phyloP scores from a whole-genome alignment of 768 basidiomycete genomes.

The Podaxis sp. region DNA sequence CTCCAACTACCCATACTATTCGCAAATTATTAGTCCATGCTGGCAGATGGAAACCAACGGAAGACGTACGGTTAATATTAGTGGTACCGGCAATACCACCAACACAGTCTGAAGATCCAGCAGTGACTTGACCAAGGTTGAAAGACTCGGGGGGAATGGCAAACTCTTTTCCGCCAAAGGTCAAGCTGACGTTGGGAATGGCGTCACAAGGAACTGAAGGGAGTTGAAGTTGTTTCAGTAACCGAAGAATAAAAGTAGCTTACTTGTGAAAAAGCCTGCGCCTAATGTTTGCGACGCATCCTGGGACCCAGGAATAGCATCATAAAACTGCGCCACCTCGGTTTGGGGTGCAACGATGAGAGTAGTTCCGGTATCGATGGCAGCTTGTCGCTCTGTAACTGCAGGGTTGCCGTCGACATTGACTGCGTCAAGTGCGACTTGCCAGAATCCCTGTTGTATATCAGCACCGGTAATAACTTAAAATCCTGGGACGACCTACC shows the following conservation, averaged over 20 bases:
- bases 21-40: neutral
- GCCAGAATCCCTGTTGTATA: constrained; percentile 26
- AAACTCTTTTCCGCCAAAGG: constrained; percentile 33
- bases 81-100: constrained; percentile 22
- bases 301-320: constrained; percentile 26
- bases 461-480: neutral
- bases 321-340: constrained; percentile 24
- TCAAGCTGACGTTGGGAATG: constrained; percentile 26
- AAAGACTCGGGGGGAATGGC: constrained; percentile 38
- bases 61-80: neutral
- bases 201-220: constrained; percentile 25
- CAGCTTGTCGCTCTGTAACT: constrained; percentile 17
- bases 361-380: constrained; percentile 41
- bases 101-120: constrained; percentile 53
- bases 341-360: constrained; percentile 30
- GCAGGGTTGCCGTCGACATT: constrained; percentile 22
- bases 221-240: neutral
- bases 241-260: neutral
- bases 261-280: constrained; percentile 25
- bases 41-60: neutral
- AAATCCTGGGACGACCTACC: constrained; percentile 14
- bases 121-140: constrained; percentile 41
- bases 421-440: constrained; percentile 25
- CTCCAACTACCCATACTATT: constrained; percentile 36
- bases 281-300: constrained; percentile 22